A percentile compares a stretch with the other conserved stretches of the same genome.
phyloP scores from a whole-genome alignment of 495 filamentous ascomycete species.

The Delitschia confertaspora region DNA sequence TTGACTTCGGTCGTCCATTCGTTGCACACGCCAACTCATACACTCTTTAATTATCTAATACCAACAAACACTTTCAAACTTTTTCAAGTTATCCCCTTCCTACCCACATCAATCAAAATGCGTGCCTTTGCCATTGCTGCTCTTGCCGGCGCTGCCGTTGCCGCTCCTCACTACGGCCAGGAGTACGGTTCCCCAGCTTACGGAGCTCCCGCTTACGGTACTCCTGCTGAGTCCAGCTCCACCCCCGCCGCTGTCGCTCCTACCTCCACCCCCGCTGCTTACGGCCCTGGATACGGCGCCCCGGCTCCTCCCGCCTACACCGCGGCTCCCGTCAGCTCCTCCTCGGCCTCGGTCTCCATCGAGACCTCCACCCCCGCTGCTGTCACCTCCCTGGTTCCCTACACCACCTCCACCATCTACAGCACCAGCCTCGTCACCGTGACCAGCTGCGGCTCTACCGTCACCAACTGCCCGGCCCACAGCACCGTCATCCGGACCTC shows the following conservation, averaged over 20 bases:
- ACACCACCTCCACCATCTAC: slow-evolving; percentile 21
- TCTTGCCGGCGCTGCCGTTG: slow-evolving; percentile 12
- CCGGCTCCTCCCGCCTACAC: slow-evolving; percentile 6
- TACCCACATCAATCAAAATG: slow-evolving; percentile 28
- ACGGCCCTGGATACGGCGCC: too few species aligned
- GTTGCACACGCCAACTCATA: slow-evolving; percentile 22
- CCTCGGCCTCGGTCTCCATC: neutral
- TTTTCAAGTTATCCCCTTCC: slow-evolving; percentile 8
- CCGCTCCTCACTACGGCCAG: slow-evolving; percentile 11
- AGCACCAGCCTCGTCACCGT: slow-evolving; percentile 26
- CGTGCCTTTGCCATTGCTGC: slow-evolving; percentile 17
- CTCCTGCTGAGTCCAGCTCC: neutral
- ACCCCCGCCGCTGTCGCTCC: slow-evolving; percentile 1
- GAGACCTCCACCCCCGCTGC: slow-evolving; percentile 2
- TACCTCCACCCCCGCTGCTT: slow-evolving; percentile 3
- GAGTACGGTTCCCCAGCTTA: neutral
- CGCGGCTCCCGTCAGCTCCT: neutral
- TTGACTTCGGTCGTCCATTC: slow-evolving; percentile 29
- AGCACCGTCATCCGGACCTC: slow-evolving; percentile 47
- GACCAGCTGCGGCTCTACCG: slow-evolving; percentile 27
- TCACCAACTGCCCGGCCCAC: slow-evolving; percentile 30
- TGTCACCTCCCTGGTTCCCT: slow-evolving; percentile 4
- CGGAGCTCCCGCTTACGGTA: neutral
- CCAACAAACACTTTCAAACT: slow-evolving; percentile 3
- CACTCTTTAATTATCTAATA: slow-evolving; percentile 18